These are phyloP conservation scores for Nemania sp. DNA, from an alignment of 2,329 filamentous ascomycete species.

Conservation along the genomic window DNA sequence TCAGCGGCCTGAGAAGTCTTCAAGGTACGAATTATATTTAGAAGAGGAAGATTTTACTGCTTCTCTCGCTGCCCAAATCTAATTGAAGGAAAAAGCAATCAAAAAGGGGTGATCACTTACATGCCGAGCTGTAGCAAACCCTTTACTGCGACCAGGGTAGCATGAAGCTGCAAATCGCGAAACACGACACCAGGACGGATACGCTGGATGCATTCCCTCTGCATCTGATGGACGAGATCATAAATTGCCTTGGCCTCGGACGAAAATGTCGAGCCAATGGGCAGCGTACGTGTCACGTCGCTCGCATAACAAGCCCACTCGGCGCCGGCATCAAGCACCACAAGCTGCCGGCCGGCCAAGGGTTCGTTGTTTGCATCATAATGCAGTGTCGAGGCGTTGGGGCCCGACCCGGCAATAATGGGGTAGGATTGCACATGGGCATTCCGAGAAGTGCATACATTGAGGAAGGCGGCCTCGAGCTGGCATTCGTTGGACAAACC, in stretches of 20 bases:
- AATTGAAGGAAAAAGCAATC: background rate
- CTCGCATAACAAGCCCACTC: conserved; percentile 86
- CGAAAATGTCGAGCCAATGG: conserved; percentile 63
- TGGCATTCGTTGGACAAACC: conserved; percentile 76
- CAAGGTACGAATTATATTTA: background rate
- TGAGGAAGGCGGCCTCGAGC: conserved; percentile 76
- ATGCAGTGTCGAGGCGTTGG: conserved; percentile 84
- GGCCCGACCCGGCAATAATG: conserved; percentile 82
- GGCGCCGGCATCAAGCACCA: conserved; percentile 85
- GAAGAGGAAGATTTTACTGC: background rate
- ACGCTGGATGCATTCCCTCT: conserved; percentile 69
- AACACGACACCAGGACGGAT: conserved; percentile 71
- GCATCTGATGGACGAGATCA: conserved; percentile 78
- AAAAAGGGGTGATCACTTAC: conserved; percentile 7
- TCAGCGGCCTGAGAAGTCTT: background rate
- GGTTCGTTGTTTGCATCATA: conserved; percentile 80
- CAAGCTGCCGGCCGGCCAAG: conserved; percentile 68
- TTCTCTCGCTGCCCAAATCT: background rate
- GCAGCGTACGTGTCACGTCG: conserved; percentile 88
- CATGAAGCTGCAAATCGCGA: conserved; percentile 72
- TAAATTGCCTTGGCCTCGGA: conserved; percentile 74
- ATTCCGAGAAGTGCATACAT: conserved; percentile 71
- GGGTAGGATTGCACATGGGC: conserved; percentile 82
- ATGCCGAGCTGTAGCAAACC: conserved; percentile 75
- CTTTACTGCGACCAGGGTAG: conserved; percentile 70